Evolutionary conservation across 345 rosid species (phyloP), one percentile per base, ranked within the genome.

Genomic region (Fremontodendron californicum): DNA sequence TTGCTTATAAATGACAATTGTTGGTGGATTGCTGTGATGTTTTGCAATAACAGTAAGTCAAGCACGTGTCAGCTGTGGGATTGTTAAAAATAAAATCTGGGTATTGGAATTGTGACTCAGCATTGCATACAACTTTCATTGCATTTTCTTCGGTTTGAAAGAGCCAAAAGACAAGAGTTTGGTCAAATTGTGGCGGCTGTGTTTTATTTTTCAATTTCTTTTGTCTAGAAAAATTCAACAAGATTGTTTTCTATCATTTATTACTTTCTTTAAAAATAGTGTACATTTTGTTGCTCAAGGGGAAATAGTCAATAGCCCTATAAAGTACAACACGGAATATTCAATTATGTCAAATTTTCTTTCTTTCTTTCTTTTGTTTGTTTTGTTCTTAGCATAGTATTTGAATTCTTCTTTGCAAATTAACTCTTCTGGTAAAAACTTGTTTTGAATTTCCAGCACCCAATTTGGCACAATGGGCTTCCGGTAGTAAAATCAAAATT

Each of bases 181-280:
- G 58, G 74, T 70, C 74, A 70, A 48, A 29, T 46, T 48, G 40
- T 48, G 74, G 74, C 35, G 74, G 58, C 42, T 39, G 0, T 51
- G 67, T 62, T 9, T 0, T 16, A n/a, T 65, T 16, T 5, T 65
- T 18, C n/a, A n/a, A n/a, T 64, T 25, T 21, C 7, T 40, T 42
- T 40, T 42, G 33, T 40, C 55, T 43, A 13, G 11, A 67, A 67
- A n/a, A 4, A 11, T 42, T 21, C 51, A 6, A 23, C 31, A 25
- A 31, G 16, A 57, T 57, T 57, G 16, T 57, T 10, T 25, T 57
- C 0, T 57, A 4, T 4, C 6, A 0, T 2, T 16, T 3, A 5
- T 4, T 5, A 1, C 15, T 49, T 49, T 16, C n/a, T 19, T 49
- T 49, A 49, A 16, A 49, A 49, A 3, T 49, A 49, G 45, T 42